Evolutionary conservation across 75 land plant genomes (phyloP), one percentile per base, ranked within the genome.

Genomic region (Isoetes taiwanensis): DNA sequence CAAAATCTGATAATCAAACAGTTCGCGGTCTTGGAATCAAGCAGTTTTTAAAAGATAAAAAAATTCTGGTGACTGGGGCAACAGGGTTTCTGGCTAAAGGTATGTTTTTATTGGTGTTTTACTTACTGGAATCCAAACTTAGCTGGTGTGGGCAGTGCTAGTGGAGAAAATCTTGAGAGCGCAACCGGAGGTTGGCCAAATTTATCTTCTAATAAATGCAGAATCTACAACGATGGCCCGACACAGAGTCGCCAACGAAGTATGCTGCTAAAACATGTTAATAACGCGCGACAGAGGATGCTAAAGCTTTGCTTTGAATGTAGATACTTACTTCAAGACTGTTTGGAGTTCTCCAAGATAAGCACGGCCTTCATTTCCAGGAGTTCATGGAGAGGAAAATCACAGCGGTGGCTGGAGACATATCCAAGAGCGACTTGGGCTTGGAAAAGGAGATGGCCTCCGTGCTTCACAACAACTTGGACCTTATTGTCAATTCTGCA

Each of bases 81-180:
- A 81, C 90, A 32, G 90, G 90, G 2, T 85, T 78, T 67, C 72
- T 85, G 2, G 85, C 82, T 14, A 85, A 85, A 65, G 64, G 90
- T 85, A 64, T 10, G 2, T 14, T 59, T 1, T 26, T 42, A 39
- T 54, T 32, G 30, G 21, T 58, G 30, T 28, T 41, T 1, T 11
- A 9, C 6, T 29, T 48, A 16, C n/a, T 43, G 16, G 3, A 26
- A 2, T 28, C 1, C 9, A 40, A n/a, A 52, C 0, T 10, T 52
- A 33, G 34, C 35, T 31, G 52, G 19, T 19, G 11, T 63, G 55
- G 61, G 52, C 72, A 90, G 96, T 90, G 42, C 68, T 90, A 20
- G 75, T 90, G 39, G 96, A 90, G 78, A 90, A 90, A 72, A 82
- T 90, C 4, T 23, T 90, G 27, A 63, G 96, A 37, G 80, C 75